Conservation (phyloP, 2,329 filamentous ascomycete species). For the Byssothecium circinans region DNA sequence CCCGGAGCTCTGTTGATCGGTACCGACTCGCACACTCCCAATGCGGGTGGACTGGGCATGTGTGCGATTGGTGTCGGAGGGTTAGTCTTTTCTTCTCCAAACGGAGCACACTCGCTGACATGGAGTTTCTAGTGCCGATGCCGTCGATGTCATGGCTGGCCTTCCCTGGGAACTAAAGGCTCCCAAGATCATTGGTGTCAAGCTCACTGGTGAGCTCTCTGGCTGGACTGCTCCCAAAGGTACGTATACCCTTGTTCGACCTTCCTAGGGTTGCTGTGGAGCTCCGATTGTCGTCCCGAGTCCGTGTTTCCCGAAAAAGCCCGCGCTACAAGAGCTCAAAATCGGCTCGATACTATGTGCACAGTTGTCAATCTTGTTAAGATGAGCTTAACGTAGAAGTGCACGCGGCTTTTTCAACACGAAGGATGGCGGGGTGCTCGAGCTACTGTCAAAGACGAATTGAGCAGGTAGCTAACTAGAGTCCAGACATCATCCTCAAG, state of each 20-base stretch:
- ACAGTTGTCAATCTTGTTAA: too few species aligned
- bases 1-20: conserved; percentile 97
- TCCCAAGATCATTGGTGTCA: conserved; percentile 94
- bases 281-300: conserved; percentile 5
- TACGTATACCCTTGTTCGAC: conserved; percentile 48
- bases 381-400: too few species aligned
- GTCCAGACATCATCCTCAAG: conserved; percentile 88
- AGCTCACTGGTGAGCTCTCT: conserved; percentile 82
- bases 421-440: neutral
- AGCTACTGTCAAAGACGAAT: conserved; percentile 8
- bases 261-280: conserved; percentile 2
- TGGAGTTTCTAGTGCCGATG: conserved; percentile 98
- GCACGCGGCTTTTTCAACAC: too few species aligned
- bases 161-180: conserved; percentile 98
- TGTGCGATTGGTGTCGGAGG: conserved; percentile 85
- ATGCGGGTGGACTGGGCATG: conserved; percentile 95
- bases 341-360: too few species aligned
- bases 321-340: too few species aligned
- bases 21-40: conserved; percentile 97
- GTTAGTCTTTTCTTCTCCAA: neutral
- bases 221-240: conserved; percentile 95
- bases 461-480: conserved; percentile 14
- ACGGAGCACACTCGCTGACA: neutral
- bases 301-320: too few species aligned
- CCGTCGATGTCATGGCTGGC: conserved; percentile 93